phyloP scores from a whole-genome alignment of 108 stramenopile genomes.

The Conticribra weissflogii region DNA sequence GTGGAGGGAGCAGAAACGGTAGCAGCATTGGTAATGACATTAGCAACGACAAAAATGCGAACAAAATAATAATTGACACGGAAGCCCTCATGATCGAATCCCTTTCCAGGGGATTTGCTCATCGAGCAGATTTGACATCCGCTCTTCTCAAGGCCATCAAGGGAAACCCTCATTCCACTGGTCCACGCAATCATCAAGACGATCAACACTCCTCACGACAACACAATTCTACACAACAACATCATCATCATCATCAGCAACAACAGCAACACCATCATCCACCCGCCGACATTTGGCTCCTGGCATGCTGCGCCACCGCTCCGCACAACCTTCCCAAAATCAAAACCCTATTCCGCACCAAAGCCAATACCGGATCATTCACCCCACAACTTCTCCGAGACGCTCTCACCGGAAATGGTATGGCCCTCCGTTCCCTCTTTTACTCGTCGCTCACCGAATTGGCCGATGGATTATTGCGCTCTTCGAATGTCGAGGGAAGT shows the following conservation, averaged over 20 bases:
- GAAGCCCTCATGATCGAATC: slow-evolving; percentile 43
- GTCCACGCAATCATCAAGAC: too few species aligned
- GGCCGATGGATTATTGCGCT: slow-evolving; percentile 45
- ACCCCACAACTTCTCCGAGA: slow-evolving; percentile 31
- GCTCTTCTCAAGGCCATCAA: slow-evolving; percentile 42
- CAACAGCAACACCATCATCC: too few species aligned
- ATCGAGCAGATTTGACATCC: slow-evolving; percentile 38
- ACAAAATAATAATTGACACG: not conserved
- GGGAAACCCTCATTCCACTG: too few species aligned
- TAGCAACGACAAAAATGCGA: not conserved
- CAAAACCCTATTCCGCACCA: slow-evolving; percentile 38
- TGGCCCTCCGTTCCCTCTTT: slow-evolving; percentile 37
- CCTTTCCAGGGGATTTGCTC: slow-evolving; percentile 39
- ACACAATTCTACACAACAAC: too few species aligned
- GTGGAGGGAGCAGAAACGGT: not conserved
- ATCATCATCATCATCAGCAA: too few species aligned
- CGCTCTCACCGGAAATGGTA: slow-evolving; percentile 39
- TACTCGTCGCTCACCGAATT: slow-evolving; percentile 35
- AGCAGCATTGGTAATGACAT: not conserved
- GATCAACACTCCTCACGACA: too few species aligned
- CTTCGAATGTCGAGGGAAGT: not conserved
- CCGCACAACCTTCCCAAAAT: slow-evolving; percentile 51
- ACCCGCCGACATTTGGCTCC: slow-evolving; percentile 50
- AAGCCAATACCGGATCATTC: slow-evolving; percentile 40
- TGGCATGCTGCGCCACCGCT: slow-evolving; percentile 50